Base-by-base conservation (phyloP, 257 asterid species). In the Forsythia viridissima region DNA sequence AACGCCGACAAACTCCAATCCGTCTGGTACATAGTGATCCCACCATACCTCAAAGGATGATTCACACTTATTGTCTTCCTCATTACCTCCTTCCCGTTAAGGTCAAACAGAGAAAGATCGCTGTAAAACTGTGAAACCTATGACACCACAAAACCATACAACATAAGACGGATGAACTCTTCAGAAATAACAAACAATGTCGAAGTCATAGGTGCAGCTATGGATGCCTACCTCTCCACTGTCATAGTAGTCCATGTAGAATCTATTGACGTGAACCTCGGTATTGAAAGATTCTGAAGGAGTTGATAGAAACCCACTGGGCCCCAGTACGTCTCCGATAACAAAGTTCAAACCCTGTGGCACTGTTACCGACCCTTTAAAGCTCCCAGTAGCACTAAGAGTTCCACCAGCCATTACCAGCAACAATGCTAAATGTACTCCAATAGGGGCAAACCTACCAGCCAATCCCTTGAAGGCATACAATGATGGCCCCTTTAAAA, bases 351-450 rank as follows among this genome's bases (percentile, higher is more conserved):
- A 81, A 80, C 99, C 91, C 67, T 92, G 97, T 15, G 98, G 98
- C 75, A 95, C 98, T 34, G 90, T 91, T n/a, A 92, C 93, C 0
- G 92, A 83, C 44, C 97, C 99, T 83, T 90, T 79, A 70, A 89
- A 93, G 86, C 97, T 93, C 57, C 98, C 94, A 57, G 86, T 75
- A 38, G 98, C 97, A 84, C 92, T 92, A 41, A 95, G 86, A 83
- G 96, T 95, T 85, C 97, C 99, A 68, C 98, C 99, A 2, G 83
- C 87, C 99, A 95, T 95, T 77, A 91, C 80, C 37, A 95, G 85
- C 69, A 93, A 83, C 83, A 95, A 71, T 2, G 97, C 96, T 81
- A 92, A 77, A 76, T 93, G 98, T 78, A 95, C 97, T 83, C 99
- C 98, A 13, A 95, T 89, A 8, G 97, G 96, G 74, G 97, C 94